Base-by-base conservation (phyloP, 1,284 basidiomycete genomes). In the Pisolithus thermaeus region DNA sequence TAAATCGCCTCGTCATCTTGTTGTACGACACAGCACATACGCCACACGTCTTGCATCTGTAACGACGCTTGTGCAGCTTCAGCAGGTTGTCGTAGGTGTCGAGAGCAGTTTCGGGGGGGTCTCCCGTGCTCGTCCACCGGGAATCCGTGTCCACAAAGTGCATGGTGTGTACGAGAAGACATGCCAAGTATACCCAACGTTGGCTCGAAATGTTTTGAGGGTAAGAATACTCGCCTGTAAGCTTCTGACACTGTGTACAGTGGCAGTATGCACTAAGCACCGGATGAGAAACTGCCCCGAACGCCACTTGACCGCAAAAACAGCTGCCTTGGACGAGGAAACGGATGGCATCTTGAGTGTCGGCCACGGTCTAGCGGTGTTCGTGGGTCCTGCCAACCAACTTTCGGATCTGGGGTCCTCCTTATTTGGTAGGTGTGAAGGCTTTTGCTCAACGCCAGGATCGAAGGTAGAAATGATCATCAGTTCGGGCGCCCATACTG, bases 221-320 rank as follows among this genome's bases (percentile, higher is more conserved):
- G 25, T 43, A 41, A 22, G 11, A 16, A 47, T 23, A 6, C 72
- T 53, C 58, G 80, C 81, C 76, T 55, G 68, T 75, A 41, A 81
- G 62, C 28, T 76, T 69, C 62, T 85, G 84, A 58, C 84, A 86
- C 38, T 74, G 62, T 4, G 80, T 81, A 58, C 83, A 85, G 59
- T 84, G 83, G 53, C 82, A 84, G 60, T 79, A 85, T 6, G 78
- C 81, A 55, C 75, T 78, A 35, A 80, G 65, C 7, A 77, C 55
- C 0, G 83, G 81, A 36, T 61, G 63, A 2, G 76, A 77, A 18
- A 61, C 64, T 1, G 81, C 68, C 47, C 68, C 52, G 54, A 78
- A 83, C 1, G 74, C 63, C 3, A 77, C 66, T 5, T 67, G 56
- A 8, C 74, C 72, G 57, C 83, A 85, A 59, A 78, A 83, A 60